Percentiles rank a stretch among this genome's conserved stretches.
Evolutionary conservation across 768 basidiomycete species (phyloP).

Genomic region (Dioszegia hungarica): DNA sequence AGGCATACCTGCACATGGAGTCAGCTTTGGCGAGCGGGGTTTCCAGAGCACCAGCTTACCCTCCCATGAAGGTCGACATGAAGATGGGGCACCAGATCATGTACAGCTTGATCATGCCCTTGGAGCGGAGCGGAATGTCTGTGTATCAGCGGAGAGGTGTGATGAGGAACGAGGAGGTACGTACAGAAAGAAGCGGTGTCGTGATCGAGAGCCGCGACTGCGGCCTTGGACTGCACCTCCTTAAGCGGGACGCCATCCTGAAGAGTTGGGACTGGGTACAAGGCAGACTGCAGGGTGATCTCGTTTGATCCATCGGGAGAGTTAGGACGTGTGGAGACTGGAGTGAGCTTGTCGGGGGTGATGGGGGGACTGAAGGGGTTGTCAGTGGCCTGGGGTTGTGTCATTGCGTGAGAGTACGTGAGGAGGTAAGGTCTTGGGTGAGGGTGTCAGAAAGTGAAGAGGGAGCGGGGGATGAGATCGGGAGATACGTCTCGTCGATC

Average conservation of each 20-base stretch:
- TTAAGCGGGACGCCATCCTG: background rate
- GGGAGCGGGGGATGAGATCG: no score
- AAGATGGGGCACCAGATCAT: slow-evolving; percentile 18
- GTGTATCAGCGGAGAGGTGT: background rate
- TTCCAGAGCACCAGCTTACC: no score
- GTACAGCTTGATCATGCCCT: slow-evolving; percentile 32
- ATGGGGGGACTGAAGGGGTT: background rate
- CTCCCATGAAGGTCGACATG: slow-evolving; percentile 26
- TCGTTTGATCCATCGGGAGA: background rate
- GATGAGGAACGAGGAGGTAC: no score
- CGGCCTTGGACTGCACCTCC: background rate
- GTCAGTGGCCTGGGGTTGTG: no score
- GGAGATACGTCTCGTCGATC: no score
- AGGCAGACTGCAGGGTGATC: background rate
- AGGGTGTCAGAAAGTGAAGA: no score
- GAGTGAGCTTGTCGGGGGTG: background rate
- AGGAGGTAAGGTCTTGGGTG: no score
- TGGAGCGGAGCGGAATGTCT: slow-evolving; percentile 11
- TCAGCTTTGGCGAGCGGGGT: no score
- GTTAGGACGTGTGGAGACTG: background rate
- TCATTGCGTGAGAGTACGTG: no score
- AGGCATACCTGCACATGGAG: no score
- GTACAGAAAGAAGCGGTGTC: background rate
- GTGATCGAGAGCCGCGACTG: background rate
- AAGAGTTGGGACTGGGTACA: background rate